Percentiles rank a stretch among this genome's conserved stretches.
These are phyloP conservation scores for Atkinsonella texensis DNA, from an alignment of 2,329 filamentous ascomycete genomes.

Conservation along the genomic window DNA sequence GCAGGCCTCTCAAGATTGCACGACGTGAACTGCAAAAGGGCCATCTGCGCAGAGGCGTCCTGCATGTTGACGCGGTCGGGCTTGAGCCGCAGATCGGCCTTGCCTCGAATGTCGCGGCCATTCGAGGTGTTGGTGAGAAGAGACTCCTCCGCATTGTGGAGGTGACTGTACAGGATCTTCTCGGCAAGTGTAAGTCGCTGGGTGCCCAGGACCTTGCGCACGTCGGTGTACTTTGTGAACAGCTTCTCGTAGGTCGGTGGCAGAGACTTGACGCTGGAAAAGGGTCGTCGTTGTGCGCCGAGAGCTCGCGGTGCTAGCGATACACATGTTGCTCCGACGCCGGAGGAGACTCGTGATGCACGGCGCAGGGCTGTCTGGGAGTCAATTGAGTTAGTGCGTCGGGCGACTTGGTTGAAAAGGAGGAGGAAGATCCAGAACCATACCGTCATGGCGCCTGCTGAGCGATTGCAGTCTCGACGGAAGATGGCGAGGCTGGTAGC, in stretches of 20 bases:
- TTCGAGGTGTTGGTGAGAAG: slow-evolving; percentile 73
- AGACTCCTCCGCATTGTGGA: slow-evolving; percentile 81
- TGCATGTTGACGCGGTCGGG: slow-evolving; percentile 98
- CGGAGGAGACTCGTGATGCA: slow-evolving; percentile 16
- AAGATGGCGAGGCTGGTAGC: slow-evolving; percentile 27
- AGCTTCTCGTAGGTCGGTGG: slow-evolving; percentile 74
- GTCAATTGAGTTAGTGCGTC: not conserved
- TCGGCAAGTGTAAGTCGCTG: slow-evolving; percentile 75
- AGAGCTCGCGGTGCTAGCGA: slow-evolving; percentile 5
- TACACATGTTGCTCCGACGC: slow-evolving; percentile 9
- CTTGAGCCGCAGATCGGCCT: slow-evolving; percentile 90
- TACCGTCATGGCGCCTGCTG: slow-evolving; percentile 36
- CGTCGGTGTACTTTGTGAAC: slow-evolving; percentile 62
- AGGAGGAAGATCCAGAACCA: slow-evolving; percentile 1
- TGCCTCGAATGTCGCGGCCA: slow-evolving; percentile 72
- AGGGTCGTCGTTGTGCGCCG: slow-evolving; percentile 16
- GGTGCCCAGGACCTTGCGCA: slow-evolving; percentile 57
- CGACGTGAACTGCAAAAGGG: slow-evolving; percentile 95
- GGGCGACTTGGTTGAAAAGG: not conserved
- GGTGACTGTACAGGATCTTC: slow-evolving; percentile 95
- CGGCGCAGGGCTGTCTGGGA: slow-evolving; percentile 26
- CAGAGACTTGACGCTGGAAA: slow-evolving; percentile 30
- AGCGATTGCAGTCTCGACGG: slow-evolving; percentile 38
- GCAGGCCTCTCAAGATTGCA: slow-evolving; percentile 82
- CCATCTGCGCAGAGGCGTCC: slow-evolving; percentile 98